A percentile compares a stretch with the other conserved stretches of the same genome.
These are phyloP conservation scores for Helotiales sp. DNA, from an alignment of 2,329 filamentous ascomycete species.

Conservation along the genomic window DNA sequence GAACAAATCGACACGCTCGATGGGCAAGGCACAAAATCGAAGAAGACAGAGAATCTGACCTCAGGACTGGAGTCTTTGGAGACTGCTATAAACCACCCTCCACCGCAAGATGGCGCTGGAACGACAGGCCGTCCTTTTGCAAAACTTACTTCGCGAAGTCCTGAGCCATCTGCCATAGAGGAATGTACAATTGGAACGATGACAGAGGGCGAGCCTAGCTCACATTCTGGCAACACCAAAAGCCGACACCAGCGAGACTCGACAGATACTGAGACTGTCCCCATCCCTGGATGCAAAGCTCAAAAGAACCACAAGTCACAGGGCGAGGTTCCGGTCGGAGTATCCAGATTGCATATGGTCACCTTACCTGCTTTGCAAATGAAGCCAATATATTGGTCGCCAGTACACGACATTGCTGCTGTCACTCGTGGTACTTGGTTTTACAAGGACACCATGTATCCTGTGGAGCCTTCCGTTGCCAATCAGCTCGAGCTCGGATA, in stretches of 20 bases:
- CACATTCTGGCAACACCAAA: constrained; percentile 2
- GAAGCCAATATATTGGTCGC: constrained; percentile 98
- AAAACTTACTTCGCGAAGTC: constrained; percentile 38
- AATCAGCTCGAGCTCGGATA: constrained; percentile 95
- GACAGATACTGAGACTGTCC: constrained; percentile 20
- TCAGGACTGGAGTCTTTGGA: not conserved
- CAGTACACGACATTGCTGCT: constrained; percentile 81
- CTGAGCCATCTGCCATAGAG: constrained; percentile 8
- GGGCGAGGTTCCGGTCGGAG: constrained; percentile 75
- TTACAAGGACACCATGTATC: constrained; percentile 92
- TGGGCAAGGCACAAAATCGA: not conserved
- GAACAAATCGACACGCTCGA: not conserved
- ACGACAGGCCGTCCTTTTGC: constrained; percentile 50
- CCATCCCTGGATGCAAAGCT: constrained; percentile 29
- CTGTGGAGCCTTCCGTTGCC: constrained; percentile 79
- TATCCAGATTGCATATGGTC: constrained; percentile 88
- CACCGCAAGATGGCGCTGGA: constrained; percentile 31
- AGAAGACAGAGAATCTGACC: not conserved
- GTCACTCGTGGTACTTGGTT: constrained; percentile 94
- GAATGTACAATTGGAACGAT: not conserved
- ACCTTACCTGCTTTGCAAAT: constrained; percentile 80
- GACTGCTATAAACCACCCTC: constrained; percentile 1
- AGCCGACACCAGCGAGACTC: constrained; percentile 18
- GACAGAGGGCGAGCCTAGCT: not conserved
- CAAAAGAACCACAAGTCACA: constrained; percentile 33